Conservation (phyloP, 495 filamentous ascomycete genomes). For the Aspergillus bridgeri region DNA sequence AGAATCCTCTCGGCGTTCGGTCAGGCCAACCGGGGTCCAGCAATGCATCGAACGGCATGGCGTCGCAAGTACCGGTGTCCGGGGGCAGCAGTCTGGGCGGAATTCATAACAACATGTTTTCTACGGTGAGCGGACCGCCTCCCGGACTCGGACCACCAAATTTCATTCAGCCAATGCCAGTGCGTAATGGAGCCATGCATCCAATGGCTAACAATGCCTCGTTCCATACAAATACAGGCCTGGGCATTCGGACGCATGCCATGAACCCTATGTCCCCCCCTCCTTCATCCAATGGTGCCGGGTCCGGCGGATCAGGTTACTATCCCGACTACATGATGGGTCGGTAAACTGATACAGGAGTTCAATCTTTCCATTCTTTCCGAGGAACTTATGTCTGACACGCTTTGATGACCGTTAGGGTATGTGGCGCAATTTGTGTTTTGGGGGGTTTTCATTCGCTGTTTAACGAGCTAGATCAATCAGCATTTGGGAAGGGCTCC, state of each 20-base stretch:
- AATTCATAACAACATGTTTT: slow-evolving; percentile 61
- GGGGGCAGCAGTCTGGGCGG: slow-evolving; percentile 51
- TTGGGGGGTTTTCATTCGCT: slow-evolving; percentile 17
- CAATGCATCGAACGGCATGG: slow-evolving; percentile 47
- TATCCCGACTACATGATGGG: slow-evolving; percentile 63
- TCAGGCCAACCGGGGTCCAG: slow-evolving; percentile 63
- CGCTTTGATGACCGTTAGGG: slow-evolving; percentile 47
- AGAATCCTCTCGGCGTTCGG: slow-evolving; percentile 93
- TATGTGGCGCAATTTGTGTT: slow-evolving; percentile 46
- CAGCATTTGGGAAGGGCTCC: slow-evolving; percentile 43
- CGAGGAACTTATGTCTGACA: slow-evolving; percentile 44
- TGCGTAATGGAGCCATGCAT: slow-evolving; percentile 35
- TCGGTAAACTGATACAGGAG: slow-evolving; percentile 34
- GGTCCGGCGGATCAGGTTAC: slow-evolving; percentile 36
- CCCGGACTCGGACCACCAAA: slow-evolving; percentile 74
- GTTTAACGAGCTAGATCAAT: slow-evolving; percentile 42
- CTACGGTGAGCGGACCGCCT: slow-evolving; percentile 69
- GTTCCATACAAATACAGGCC: slow-evolving; percentile 43
- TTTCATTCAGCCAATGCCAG: slow-evolving; percentile 42
- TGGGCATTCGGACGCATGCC: slow-evolving; percentile 42
- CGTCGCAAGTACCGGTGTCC: slow-evolving; percentile 45
- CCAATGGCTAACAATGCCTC: slow-evolving; percentile 32
- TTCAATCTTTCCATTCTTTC: neutral
- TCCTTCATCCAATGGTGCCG: slow-evolving; percentile 32
- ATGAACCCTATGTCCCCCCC: slow-evolving; percentile 42